Conservation (phyloP, 2,329 filamentous ascomycete species). For the Tympanopsis confertula region DNA sequence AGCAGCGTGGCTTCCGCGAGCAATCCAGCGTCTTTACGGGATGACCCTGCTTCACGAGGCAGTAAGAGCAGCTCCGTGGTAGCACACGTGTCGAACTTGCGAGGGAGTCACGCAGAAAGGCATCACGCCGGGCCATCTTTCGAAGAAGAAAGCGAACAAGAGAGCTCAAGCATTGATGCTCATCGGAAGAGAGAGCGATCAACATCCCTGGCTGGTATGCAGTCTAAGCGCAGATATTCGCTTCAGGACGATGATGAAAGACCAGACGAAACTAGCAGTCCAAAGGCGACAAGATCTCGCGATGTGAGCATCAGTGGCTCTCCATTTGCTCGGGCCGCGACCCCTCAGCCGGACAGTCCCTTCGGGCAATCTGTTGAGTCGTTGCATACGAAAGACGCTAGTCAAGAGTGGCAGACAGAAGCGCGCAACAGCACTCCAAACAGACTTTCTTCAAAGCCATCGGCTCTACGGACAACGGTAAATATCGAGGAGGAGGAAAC, state of each 20-base stretch:
- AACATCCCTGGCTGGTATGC: no score
- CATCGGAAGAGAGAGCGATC: no score
- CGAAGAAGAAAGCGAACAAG: no score
- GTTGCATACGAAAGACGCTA: not conserved
- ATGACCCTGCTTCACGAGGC: no score
- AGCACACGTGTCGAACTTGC: no score
- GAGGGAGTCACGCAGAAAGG: no score
- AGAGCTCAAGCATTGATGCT: no score
- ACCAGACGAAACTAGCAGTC: not conserved
- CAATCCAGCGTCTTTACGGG: no score
- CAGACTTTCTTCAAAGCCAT: not conserved
- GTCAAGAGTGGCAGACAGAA: not conserved
- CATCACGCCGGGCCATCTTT: no score
- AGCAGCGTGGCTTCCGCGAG: no score
- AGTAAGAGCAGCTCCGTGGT: no score
- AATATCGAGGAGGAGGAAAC: not conserved
- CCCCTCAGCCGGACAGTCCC: not conserved
- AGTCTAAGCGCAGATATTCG: no score
- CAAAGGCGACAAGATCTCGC: not conserved
- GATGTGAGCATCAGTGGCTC: constrained; percentile 1
- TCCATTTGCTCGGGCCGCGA: not conserved
- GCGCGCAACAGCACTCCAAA: not conserved
- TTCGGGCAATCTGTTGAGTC: not conserved
- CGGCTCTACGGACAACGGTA: not conserved
- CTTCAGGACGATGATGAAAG: not conserved